These are phyloP conservation scores for Flaveria robusta DNA, from an alignment of 129 eudicot genomes.

Conservation along the genomic window DNA sequence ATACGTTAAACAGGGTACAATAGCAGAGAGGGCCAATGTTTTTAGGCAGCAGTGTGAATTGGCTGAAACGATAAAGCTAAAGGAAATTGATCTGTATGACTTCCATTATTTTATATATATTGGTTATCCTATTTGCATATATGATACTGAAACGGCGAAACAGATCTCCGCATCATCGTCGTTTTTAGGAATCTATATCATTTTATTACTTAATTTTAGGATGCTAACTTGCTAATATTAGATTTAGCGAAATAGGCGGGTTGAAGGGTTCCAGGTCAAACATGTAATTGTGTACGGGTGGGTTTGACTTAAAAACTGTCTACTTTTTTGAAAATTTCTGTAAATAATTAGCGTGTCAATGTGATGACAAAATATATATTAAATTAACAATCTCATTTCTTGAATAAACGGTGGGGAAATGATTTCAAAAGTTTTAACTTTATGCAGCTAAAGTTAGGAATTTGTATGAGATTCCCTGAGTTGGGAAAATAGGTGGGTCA, in stretches of 20 bases:
- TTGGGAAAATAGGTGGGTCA: not conserved
- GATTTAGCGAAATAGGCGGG: not conserved
- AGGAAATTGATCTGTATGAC: slow-evolving; percentile 92
- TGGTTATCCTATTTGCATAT: not conserved
- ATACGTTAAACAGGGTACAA: slow-evolving; percentile 63
- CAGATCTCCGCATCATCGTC: not conserved
- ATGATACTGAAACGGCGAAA: not conserved
- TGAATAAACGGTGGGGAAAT: not conserved
- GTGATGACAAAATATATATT: not conserved
- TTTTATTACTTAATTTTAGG: not conserved
- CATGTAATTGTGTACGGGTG: not conserved
- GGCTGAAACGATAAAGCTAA: slow-evolving; percentile 78
- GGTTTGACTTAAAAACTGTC: not conserved
- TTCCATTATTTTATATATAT: not conserved
- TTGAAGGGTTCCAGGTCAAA: not conserved
- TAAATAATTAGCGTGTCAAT: not conserved
- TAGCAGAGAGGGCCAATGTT: slow-evolving; percentile 86
- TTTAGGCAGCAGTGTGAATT: slow-evolving; percentile 92
- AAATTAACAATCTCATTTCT: not conserved
- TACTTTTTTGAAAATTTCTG: not conserved
- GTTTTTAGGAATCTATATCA: not conserved
- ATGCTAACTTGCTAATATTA: not conserved
- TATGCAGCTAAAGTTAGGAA: not conserved
- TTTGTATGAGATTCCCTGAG: not conserved
- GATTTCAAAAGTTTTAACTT: not conserved